Base-by-base conservation (phyloP, 108 stramenopile species). In the Cyclotella cryptica region DNA sequence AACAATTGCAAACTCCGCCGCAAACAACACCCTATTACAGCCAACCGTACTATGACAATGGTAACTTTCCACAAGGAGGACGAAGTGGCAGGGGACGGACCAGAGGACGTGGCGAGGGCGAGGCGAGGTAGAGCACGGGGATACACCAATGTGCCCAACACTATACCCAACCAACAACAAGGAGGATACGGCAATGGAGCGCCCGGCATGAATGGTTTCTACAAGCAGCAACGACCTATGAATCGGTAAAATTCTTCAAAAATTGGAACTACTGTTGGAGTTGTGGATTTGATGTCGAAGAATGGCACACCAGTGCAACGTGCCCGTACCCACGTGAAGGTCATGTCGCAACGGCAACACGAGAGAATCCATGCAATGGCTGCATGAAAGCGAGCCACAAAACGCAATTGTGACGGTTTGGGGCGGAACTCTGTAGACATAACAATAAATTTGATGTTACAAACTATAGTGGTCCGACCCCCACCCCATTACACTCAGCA, bases 251-350 rank as follows among this genome's bases (percentile, higher is more conserved):
- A 21, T 35, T 17, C 12, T 30, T 14, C 51, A 29, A 28, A 19
- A 51, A 68, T 17, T 68, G 67, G 67, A 68, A 68, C 29, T 68
- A 68, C 43, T 65, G 64, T 22, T 65, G 64, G 64, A 65, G 27
- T 2, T 30, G 26, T 26, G 64, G 64, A 11, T 52, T 22, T 53
- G 67, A 52, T 35, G 30, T 68, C 0, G 28, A 28, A 10, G 67
- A 68, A 35, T 35, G 30, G 28, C 67, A 68, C 30, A 28, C 1
- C 30, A 53, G 47, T 35, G 30, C 15, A 10, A 35, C 5, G 1
- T 68, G 67, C 24, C 47, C 15, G 0, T 0, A 14, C 0, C 67
- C 49, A 10, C 1, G 19, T 1, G 3, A 1, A 2, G 67, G 67
- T 5, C 49, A 68, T 35, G 19, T 68, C 3, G 6, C 11, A 14